phyloP scores from a whole-genome alignment of 106 monocot genomes.

The Acanthochlamys bracteata region DNA sequence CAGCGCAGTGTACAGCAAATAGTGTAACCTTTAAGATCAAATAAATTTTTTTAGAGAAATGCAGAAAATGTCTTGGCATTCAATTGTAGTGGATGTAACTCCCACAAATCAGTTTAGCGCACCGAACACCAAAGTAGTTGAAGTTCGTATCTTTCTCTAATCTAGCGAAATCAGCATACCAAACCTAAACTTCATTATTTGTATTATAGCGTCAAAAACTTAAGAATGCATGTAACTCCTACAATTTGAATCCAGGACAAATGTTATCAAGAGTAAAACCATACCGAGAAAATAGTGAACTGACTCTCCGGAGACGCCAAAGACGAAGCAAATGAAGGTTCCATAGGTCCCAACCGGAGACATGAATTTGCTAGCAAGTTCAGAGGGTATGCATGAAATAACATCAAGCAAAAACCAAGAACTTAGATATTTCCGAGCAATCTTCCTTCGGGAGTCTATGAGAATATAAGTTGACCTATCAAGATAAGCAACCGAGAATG shows the following conservation, averaged over 20 bases:
- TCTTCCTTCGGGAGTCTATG: slow-evolving; percentile 20
- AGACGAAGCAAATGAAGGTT: slow-evolving; percentile 47
- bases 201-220: neutral
- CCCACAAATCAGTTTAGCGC: slow-evolving; percentile 19
- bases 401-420: slow-evolving; percentile 35
- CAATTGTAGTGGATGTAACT: too few relatives aligned
- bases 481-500: slow-evolving; percentile 44
- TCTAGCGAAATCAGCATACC: neutral
- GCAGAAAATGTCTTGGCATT: too few relatives aligned
- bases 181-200: too few relatives aligned
- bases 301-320: slow-evolving; percentile 38
- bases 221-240: too few relatives aligned
- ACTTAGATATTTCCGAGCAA: slow-evolving; percentile 27
- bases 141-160: slow-evolving; percentile 26
- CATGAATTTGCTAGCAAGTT: slow-evolving; percentile 22
- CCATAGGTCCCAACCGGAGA: slow-evolving; percentile 18
- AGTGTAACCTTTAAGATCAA: slow-evolving; percentile 5
- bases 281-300: slow-evolving; percentile 42
- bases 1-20: slow-evolving; percentile 22
- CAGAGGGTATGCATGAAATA: slow-evolving; percentile 29
- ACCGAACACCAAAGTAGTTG: slow-evolving; percentile 26
- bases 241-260: too few relatives aligned
- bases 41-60: neutral
- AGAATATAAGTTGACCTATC: slow-evolving; percentile 31
- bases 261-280: neutral